Conservation (phyloP, 192 early-diverging fungal species). For the Backusella mclennaniae region DNA sequence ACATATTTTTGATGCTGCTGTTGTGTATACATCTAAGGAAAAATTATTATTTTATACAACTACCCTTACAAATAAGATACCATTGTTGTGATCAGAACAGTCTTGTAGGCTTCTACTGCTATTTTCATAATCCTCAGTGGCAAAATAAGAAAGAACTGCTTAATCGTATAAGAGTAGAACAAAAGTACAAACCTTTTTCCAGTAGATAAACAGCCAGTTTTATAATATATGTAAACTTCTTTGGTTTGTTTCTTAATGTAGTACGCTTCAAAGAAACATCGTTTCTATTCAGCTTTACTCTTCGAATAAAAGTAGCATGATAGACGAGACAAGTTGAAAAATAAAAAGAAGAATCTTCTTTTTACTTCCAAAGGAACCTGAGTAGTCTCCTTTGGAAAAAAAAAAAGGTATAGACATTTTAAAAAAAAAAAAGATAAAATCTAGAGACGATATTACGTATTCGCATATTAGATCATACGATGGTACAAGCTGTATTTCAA, state of each 20-base stretch:
- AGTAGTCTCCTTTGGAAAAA: neutral
- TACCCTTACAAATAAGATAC: neutral
- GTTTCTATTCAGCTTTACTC: neutral
- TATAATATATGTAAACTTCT: neutral
- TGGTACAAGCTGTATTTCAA: constrained; percentile 75
- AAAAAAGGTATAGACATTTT: neutral
- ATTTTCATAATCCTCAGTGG: neutral
- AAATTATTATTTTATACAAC: neutral
- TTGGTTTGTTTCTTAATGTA: neutral
- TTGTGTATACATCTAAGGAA: neutral
- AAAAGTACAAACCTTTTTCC: neutral
- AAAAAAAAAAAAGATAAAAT: constrained; percentile 51
- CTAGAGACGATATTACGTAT: constrained; percentile 81
- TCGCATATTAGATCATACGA: constrained; percentile 74
- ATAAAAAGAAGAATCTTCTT: neutral
- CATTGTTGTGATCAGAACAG: neutral
- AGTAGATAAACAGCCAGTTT: neutral
- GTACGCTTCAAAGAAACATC: neutral
- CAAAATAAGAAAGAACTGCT: neutral
- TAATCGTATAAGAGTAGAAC: neutral
- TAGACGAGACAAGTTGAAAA: neutral
- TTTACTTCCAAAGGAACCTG: neutral
- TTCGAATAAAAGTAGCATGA: neutral
- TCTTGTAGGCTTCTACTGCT: neutral
- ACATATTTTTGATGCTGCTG: neutral